Evolutionary conservation across 2,329 filamentous ascomycete genomes (phyloP).

Genomic region (Neobulgaria alba): DNA sequence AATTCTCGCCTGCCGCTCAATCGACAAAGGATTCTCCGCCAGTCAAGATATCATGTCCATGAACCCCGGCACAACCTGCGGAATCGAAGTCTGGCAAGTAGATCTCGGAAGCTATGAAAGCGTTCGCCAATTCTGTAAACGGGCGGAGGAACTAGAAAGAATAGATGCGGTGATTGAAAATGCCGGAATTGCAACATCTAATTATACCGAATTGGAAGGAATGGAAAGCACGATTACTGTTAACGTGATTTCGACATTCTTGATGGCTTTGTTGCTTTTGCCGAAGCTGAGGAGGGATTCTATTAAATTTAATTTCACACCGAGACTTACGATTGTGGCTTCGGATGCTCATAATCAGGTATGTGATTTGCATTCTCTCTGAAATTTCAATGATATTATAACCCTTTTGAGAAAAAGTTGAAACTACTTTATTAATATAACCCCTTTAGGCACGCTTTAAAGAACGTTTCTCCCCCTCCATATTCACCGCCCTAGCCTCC

Average conservation of each 20-base stretch:
- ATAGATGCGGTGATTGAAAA: conserved; percentile 39
- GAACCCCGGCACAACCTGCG: conserved; percentile 7
- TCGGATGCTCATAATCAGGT: conserved; percentile 24
- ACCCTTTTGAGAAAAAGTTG: too few relatives aligned
- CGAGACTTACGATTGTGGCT: conserved; percentile 20
- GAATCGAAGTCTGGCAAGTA: conserved; percentile 39
- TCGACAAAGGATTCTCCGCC: conserved; percentile 16
- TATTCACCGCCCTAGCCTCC: conserved; percentile 18
- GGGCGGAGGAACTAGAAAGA: conserved; percentile 31
- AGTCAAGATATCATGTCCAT: conserved; percentile 9
- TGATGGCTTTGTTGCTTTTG: conserved; percentile 25
- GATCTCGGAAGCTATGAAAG: conserved; percentile 40
- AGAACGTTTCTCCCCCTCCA: conserved; percentile 14
- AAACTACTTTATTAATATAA: too few relatives aligned
- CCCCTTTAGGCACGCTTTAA: conserved; percentile 23
- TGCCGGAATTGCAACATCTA: conserved; percentile 18
- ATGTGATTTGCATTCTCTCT: neutral
- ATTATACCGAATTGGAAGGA: conserved; percentile 18
- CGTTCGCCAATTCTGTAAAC: conserved; percentile 36
- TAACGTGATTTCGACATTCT: conserved; percentile 27
- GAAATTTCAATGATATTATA: too few relatives aligned
- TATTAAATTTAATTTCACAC: conserved; percentile 13
- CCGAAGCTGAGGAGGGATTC: conserved; percentile 22
- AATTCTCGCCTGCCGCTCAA: conserved; percentile 18
- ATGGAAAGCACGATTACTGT: conserved; percentile 24